Conservation (phyloP, 129 eudicot genomes). For the Tagetes erecta region DNA sequence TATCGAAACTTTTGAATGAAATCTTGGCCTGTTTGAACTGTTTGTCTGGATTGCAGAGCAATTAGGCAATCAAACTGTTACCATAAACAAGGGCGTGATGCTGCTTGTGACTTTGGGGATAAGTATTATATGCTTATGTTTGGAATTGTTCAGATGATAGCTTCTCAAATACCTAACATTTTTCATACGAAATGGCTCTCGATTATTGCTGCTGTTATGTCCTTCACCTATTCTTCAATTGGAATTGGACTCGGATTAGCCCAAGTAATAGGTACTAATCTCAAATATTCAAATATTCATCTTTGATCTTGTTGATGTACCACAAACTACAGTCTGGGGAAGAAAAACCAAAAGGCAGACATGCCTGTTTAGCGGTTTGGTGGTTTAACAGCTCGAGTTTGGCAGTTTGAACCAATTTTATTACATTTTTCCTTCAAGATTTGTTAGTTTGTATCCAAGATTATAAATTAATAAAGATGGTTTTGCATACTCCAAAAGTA, state of each 20-base stretch:
- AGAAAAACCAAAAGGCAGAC: neutral
- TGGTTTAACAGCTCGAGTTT: neutral
- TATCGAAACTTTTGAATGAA: slow-evolving; percentile 9
- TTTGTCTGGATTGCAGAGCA: slow-evolving; percentile 56
- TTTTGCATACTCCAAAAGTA: neutral
- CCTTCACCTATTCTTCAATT: slow-evolving; percentile 70
- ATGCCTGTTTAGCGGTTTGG: neutral
- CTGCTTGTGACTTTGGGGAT: slow-evolving; percentile 50
- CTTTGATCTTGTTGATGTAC: neutral
- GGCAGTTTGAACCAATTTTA: neutral
- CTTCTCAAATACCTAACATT: slow-evolving; percentile 81
- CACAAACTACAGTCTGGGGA: neutral
- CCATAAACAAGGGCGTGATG: slow-evolving; percentile 66
- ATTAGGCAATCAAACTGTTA: slow-evolving; percentile 78
- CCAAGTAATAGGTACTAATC: slow-evolving; percentile 57
- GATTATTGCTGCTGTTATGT: slow-evolving; percentile 75
- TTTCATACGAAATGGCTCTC: slow-evolving; percentile 74
- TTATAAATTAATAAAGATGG: neutral
- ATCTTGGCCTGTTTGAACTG: neutral
- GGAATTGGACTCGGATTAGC: slow-evolving; percentile 74
- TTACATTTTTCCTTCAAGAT: neutral
- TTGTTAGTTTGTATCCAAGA: neutral
- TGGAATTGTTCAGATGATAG: slow-evolving; percentile 62
- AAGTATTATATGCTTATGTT: slow-evolving; percentile 59
- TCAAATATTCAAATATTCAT: neutral